These are phyloP conservation scores for Bremia lactucae DNA, from an alignment of 352 stramenopile genomes.

Conservation along the genomic window DNA sequence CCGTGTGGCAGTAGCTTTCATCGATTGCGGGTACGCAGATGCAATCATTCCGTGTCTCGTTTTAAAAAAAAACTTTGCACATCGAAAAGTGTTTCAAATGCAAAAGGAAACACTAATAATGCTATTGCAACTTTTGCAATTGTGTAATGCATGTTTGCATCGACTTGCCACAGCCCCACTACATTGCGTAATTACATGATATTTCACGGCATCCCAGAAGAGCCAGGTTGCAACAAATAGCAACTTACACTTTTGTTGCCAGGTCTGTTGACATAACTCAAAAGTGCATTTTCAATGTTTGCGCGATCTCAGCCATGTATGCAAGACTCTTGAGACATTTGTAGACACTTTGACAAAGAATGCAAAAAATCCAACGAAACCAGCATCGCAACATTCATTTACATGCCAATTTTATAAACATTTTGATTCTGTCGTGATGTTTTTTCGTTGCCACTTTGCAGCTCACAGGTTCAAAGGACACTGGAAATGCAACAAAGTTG, in stretches of 20 bases:
- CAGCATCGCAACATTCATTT: slow-evolving; percentile 60
- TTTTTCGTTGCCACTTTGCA: slow-evolving; percentile 8
- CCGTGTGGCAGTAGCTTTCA: slow-evolving; percentile 61
- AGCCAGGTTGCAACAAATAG: slow-evolving; percentile 34
- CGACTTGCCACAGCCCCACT: slow-evolving; percentile 22
- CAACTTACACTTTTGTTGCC: slow-evolving; percentile 54
- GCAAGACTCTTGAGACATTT: neutral
- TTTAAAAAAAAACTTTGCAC: neutral
- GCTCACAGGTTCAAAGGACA: slow-evolving; percentile 18
- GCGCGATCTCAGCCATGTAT: no score
- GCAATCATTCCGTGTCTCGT: no score
- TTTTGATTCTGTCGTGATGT: neutral
- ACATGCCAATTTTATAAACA: no score
- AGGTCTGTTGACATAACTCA: no score
- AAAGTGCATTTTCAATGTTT: neutral
- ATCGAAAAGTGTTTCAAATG: slow-evolving; percentile 1
- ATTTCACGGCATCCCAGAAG: slow-evolving; percentile 43
- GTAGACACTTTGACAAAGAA: slow-evolving; percentile 58
- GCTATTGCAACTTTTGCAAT: slow-evolving; percentile 10
- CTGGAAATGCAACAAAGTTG: slow-evolving; percentile 6
- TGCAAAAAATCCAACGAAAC: slow-evolving; percentile 52
- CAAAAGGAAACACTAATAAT: neutral
- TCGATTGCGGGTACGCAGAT: slow-evolving; percentile 36
- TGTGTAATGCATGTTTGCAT: neutral
- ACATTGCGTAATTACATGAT: slow-evolving; percentile 60